These are phyloP conservation scores for Calocybe indica DNA, from an alignment of 768 basidiomycete genomes.

Conservation along the genomic window DNA sequence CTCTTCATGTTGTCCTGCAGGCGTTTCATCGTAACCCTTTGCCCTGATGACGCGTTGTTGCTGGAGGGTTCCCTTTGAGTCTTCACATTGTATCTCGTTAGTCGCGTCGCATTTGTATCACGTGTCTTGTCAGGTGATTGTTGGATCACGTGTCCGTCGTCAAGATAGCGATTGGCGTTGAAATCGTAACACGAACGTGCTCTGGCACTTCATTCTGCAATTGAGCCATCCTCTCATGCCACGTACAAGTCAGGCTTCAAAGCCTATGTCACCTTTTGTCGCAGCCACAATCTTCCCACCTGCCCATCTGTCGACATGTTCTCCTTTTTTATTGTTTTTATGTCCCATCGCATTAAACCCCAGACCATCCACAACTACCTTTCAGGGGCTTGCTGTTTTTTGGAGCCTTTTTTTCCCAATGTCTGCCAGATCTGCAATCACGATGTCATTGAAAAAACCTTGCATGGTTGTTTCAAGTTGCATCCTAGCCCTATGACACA, in stretches of 20 bases:
- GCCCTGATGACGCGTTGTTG: no score
- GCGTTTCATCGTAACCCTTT: no score
- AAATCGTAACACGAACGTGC: background rate
- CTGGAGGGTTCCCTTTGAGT: no score
- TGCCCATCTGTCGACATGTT: constrained; percentile 30
- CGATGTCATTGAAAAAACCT: background rate
- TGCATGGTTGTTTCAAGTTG: background rate
- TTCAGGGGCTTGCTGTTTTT: constrained; percentile 27
- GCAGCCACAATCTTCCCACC: constrained; percentile 21
- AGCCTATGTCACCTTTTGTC: constrained; percentile 29
- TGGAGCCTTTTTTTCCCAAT: constrained; percentile 19
- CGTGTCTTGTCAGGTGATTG: no score
- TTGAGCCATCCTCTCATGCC: constrained; percentile 16
- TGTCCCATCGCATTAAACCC: constrained; percentile 28
- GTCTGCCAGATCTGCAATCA: background rate
- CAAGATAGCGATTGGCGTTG: no score
- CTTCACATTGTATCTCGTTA: no score
- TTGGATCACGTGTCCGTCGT: no score
- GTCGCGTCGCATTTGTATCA: no score
- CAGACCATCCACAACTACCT: constrained; percentile 27
- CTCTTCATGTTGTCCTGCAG: no score
- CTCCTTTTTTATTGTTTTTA: constrained; percentile 25
- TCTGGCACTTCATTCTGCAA: background rate
- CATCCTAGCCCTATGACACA: background rate
- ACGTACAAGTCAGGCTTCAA: constrained; percentile 27